Conservation (phyloP, 1,284 basidiomycete species). For the Cryptococcus jaspeensis region DNA sequence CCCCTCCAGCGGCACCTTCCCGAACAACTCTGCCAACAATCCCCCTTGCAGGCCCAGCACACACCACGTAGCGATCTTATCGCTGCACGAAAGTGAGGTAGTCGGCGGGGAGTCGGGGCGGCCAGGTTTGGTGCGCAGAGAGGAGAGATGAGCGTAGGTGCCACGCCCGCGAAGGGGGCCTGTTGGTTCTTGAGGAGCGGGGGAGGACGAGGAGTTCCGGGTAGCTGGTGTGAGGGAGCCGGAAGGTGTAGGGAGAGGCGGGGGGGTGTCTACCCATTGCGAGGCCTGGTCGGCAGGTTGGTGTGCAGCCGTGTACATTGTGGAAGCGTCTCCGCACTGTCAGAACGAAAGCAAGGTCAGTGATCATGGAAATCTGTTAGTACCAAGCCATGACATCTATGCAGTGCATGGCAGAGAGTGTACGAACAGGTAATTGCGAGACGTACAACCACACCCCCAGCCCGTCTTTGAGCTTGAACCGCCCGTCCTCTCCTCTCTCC, state of each 20-base stretch:
- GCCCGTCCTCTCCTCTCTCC: conserved; percentile 36
- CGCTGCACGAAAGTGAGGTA: conserved; percentile 80
- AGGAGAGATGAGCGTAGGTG: conserved; percentile 69
- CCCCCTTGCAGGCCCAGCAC: conserved; percentile 82
- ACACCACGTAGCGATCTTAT: conserved; percentile 83
- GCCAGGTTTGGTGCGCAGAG: conserved; percentile 82
- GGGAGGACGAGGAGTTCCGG: background rate
- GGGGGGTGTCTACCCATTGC: conserved; percentile 11
- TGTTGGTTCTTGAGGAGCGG: conserved; percentile 7
- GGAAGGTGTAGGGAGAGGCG: conserved; percentile 17
- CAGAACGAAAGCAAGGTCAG: background rate
- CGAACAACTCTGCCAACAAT: conserved; percentile 60
- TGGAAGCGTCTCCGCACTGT: conserved; percentile 87
- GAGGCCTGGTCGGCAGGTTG: conserved; percentile 68
- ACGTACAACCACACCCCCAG: conserved; percentile 71
- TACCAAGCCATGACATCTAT: background rate
- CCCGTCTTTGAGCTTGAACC: conserved; percentile 57
- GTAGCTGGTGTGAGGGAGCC: background rate
- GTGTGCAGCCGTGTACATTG: conserved; percentile 65
- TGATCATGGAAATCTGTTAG: background rate
- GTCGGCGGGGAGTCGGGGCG: conserved; percentile 79
- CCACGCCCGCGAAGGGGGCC: conserved; percentile 68
- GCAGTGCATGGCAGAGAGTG: background rate
- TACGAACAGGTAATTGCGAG: conserved; percentile 83
- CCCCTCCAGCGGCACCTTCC: conserved; percentile 63